phyloP scores from a whole-genome alignment of 2,329 filamentous ascomycete species.

The Rutstroemia sp. region DNA sequence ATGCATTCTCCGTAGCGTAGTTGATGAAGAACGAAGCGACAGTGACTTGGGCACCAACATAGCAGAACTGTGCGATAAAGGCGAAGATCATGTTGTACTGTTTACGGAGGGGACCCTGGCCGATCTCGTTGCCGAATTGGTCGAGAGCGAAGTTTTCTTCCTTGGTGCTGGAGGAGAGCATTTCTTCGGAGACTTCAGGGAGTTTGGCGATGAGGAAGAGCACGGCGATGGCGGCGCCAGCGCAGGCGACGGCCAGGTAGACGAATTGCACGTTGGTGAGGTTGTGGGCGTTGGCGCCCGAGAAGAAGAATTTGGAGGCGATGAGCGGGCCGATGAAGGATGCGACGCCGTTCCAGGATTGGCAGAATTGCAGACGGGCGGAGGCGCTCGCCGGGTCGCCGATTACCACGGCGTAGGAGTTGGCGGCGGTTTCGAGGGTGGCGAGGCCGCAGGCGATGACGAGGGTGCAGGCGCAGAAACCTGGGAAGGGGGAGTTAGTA shows the following conservation, averaged over 20 bases:
- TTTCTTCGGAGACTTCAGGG: constrained; percentile 48
- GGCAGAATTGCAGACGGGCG: constrained; percentile 65
- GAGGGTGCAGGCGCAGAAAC: constrained; percentile 63
- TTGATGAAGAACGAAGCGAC: constrained; percentile 67
- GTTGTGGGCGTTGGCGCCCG: constrained; percentile 50
- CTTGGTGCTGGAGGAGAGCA: constrained; percentile 28
- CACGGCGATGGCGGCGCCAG: constrained; percentile 61
- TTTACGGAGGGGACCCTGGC: constrained; percentile 52
- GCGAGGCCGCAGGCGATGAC: constrained; percentile 71
- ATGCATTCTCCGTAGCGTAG: constrained; percentile 54
- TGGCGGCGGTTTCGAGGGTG: constrained; percentile 72
- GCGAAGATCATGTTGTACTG: constrained; percentile 73
- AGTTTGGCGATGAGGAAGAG: constrained; percentile 60
- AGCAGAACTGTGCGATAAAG: constrained; percentile 70
- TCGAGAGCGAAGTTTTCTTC: constrained; percentile 38
- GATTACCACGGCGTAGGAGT: constrained; percentile 64
- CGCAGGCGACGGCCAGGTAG: constrained; percentile 70
- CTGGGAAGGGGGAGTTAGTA: too few species aligned
- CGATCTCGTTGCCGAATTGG: constrained; percentile 42
- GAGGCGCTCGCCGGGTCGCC: constrained; percentile 67
- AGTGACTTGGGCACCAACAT: constrained; percentile 64
- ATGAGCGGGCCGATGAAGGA: constrained; percentile 66
- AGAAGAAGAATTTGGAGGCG: constrained; percentile 70
- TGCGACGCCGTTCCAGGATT: constrained; percentile 67
- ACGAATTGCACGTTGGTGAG: constrained; percentile 76